Base-by-base conservation (phyloP, 202 grass and related monocot genomes). In the Zoysia matrella region DNA sequence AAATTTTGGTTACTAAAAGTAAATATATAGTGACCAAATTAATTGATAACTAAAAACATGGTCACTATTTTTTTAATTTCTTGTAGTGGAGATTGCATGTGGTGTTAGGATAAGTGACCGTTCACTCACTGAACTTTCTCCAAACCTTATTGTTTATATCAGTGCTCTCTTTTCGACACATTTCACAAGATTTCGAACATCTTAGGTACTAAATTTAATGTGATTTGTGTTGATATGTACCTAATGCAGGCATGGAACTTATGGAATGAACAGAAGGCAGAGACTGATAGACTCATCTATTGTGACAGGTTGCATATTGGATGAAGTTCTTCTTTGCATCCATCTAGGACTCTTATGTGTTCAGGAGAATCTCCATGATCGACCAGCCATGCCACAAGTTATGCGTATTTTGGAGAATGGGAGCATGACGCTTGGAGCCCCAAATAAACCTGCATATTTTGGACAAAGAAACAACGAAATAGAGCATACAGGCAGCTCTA, bases 331-430 rank as follows among this genome's bases (percentile, higher is more conserved):
- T 14, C 63, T 80, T 7, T 74, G 73, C 52, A 49, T 85, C 14
- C 83, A 82, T 5, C 22, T 76, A 0, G 86, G 60, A 1, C 60
- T 89, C 4, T 3, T 89, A 2, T 85, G 87, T 62, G 82, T 84
- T 41, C 77, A 81, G 52, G 63, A 86, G 0, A 81, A 77, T 4
- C 79, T 71, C 1, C 47, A 80, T 1, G 62, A 69, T 3, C 81
- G 77, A 9, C 89, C 84, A 11, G 11, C 11, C 4, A 84, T 84
- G 88, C 73, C 63, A 11, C 52, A 40, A 0, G 76, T 81, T 5
- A 58, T 90, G 16, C 13, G 76, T 2, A 68, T 63, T n/a, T 47
- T 86, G 53, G 71, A 86, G 54, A 62, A 86, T 51, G 84, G 77
- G 45, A 62, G 53, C 11, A 16, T 3, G 1, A 2, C 52, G 51